A percentile compares a stretch with the other conserved stretches of the same genome.
Evolutionary conservation across 2,329 filamentous ascomycete species (phyloP).

Genomic region (Teratosphaeria nubilosa): DNA sequence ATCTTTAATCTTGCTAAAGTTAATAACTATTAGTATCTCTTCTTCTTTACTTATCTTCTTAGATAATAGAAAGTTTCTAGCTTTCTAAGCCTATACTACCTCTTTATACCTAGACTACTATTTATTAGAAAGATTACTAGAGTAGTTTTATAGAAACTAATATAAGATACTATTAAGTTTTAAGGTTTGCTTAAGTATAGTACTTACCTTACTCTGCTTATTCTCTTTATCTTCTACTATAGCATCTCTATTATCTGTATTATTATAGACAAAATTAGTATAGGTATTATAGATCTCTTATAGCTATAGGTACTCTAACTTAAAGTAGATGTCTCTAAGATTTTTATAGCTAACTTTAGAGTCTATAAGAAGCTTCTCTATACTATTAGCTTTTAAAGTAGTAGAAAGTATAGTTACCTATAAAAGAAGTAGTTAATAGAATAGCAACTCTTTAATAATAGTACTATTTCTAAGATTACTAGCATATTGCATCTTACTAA

Average conservation of each 20-base stretch:
- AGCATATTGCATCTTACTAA: too few relatives aligned
- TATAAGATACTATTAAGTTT: neutral
- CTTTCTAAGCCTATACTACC: slow-evolving; percentile 5
- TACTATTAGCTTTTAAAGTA: slow-evolving; percentile 34
- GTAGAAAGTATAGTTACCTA: slow-evolving; percentile 37
- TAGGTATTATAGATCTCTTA: too few relatives aligned
- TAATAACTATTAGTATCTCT: slow-evolving; percentile 14
- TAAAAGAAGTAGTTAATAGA: slow-evolving; percentile 39
- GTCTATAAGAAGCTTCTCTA: slow-evolving; percentile 38
- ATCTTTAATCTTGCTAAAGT: slow-evolving; percentile 29
- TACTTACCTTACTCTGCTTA: slow-evolving; percentile 10
- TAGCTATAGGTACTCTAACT: too few relatives aligned
- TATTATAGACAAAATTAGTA: slow-evolving; percentile 2
- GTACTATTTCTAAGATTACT: slow-evolving; percentile 30
- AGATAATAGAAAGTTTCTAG: neutral
- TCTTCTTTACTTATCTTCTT: neutral
- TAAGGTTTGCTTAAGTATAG: neutral
- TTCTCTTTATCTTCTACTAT: slow-evolving; percentile 16
- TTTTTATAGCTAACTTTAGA: slow-evolving; percentile 33
- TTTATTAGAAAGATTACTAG: neutral
- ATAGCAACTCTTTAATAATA: slow-evolving; percentile 41
- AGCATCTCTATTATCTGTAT: slow-evolving; percentile 28
- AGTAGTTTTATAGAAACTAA: neutral
- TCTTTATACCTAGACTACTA: slow-evolving; percentile 27
- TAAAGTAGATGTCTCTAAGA: slow-evolving; percentile 33